Conservation (phyloP, 148 eudicot genomes). For the Dianthus caryophyllus region DNA sequence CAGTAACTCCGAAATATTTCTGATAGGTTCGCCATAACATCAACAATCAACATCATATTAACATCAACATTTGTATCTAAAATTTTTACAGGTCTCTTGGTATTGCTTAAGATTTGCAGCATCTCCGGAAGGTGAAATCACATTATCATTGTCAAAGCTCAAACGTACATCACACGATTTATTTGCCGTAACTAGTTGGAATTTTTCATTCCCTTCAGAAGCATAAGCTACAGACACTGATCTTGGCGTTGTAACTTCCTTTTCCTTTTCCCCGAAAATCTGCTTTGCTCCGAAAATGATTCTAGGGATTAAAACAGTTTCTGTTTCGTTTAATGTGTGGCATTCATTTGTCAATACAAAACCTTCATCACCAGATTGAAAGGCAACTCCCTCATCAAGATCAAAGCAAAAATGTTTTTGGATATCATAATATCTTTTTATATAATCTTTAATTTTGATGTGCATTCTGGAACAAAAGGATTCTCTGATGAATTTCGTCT, state of each 20-base stretch:
- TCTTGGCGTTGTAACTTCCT: conserved; percentile 15
- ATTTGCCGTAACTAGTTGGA: not conserved
- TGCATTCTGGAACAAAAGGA: conserved; percentile 13
- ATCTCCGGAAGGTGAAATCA: not conserved
- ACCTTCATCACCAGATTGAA: conserved; percentile 20
- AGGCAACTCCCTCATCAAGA: conserved; percentile 19
- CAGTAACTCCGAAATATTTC: conserved; percentile 48
- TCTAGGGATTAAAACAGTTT: conserved; percentile 21
- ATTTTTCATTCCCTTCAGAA: conserved; percentile 8
- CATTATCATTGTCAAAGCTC: not conserved
- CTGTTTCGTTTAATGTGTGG: conserved; percentile 17
- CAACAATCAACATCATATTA: conserved; percentile 42
- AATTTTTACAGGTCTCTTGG: conserved; percentile 17
- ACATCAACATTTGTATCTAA: conserved; percentile 39
- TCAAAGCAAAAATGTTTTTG: conserved; percentile 16
- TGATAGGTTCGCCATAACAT: conserved; percentile 56
- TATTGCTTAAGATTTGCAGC: not conserved
- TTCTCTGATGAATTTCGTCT: conserved; percentile 25
- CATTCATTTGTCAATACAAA: conserved; percentile 24
- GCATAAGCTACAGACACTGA: conserved; percentile 8
- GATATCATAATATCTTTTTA: conserved; percentile 14
- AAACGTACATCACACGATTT: not conserved
- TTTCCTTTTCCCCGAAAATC: conserved; percentile 18
- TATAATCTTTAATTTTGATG: conserved; percentile 20
- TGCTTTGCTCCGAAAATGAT: conserved; percentile 13